phyloP scores from a whole-genome alignment of 345 rosid species.

The Eucalyptus melliodora region DNA sequence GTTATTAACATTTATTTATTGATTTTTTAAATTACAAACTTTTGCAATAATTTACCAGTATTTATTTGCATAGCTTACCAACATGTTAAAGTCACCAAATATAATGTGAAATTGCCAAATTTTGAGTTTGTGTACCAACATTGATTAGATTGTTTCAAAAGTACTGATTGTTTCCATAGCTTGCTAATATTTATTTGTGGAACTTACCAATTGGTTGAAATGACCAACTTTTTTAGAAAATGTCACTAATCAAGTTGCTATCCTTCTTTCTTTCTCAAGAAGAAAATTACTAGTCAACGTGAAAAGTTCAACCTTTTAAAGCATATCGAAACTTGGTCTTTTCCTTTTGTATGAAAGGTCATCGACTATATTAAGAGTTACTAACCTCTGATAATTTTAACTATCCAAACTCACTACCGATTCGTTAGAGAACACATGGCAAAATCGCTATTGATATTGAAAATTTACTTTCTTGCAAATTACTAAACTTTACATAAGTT shows the following conservation, averaged over 20 bases:
- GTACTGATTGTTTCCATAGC: neutral
- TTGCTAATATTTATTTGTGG: neutral
- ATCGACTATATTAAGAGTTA: too few species aligned
- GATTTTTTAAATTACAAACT: too few species aligned
- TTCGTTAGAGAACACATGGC: neutral
- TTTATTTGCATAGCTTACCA: neutral
- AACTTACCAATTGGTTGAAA: neutral
- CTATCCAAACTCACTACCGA: neutral
- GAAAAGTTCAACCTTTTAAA: neutral
- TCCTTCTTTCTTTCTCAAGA: neutral
- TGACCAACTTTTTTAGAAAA: neutral
- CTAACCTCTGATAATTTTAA: neutral
- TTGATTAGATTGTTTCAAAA: neutral
- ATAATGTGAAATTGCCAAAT: neutral
- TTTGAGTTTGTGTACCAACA: neutral
- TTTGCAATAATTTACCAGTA: too few species aligned
- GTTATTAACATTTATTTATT: too few species aligned
- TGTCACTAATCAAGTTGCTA: neutral
- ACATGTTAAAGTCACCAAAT: neutral
- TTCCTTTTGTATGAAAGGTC: too few species aligned
- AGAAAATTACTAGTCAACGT: neutral
- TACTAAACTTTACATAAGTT: neutral
- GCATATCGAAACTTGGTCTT: neutral
- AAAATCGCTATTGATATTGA: neutral
- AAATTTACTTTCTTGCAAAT: neutral